Evolutionary conservation across 164 flowering plant species (phyloP), one percentile per base, ranked within the genome.

Genomic region (Buxus sempervirens): DNA sequence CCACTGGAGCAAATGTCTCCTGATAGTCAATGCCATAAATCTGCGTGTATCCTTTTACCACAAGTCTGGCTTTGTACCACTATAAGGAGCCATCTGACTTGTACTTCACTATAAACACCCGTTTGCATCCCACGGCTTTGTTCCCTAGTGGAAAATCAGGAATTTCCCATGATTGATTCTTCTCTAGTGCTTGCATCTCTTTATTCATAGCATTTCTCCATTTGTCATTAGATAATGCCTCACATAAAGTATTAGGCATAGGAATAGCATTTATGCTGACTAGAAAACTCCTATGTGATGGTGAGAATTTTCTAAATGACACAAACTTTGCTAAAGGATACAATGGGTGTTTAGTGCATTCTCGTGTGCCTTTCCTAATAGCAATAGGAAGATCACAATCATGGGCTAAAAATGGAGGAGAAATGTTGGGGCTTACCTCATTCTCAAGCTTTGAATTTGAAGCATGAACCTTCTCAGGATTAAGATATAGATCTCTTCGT

Each of bases 191-290:
- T 25, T 64, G 5, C 55, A 64, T 64, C 27, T 64, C 55, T 48
- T 12, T 57, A 48, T 53, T 73, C 68, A 68, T 68, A 63, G 68
- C 68, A 48, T 68, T 54, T 68, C 68, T 73, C 72, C 64, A 68
- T 28, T 73, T 69, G 9, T 73, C 62, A 73, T 73, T 64, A 21
- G 63, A 56, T n/a, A 73, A 62, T 60, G 66, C 73, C 64, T 71
- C 58, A 9, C 45, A 71, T 58, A 72, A 21, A 20, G 36, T 59
- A 42, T 53, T 66, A 65, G 64, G 69, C 42, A 65, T 72, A 53
- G 38, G 5, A 60, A 65, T 65, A 27, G 32, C 59, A 58, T 72
- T 59, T 58, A 72, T n/a, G 55, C 69, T 65, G 12, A 60, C 27
- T 53, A 72, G 70, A 64, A 65, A 72, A 23, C 48, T 32, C 54